A percentile compares a stretch with the other conserved stretches of the same genome.
These are phyloP conservation scores for Rhizodiscina lignyota DNA, from an alignment of 495 filamentous ascomycete species.

Conservation along the genomic window DNA sequence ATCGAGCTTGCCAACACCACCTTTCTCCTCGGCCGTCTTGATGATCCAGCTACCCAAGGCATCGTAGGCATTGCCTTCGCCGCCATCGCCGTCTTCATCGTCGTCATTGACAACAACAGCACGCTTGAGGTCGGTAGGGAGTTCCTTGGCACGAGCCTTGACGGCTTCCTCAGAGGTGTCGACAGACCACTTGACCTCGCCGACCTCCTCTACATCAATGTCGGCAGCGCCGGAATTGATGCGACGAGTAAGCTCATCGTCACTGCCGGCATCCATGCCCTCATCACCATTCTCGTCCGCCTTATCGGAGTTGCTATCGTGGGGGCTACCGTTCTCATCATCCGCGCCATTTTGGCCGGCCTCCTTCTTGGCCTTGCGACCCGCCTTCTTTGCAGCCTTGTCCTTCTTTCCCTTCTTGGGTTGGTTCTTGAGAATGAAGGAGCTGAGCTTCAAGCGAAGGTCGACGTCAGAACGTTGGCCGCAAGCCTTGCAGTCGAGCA, in stretches of 20 bases:
- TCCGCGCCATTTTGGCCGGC: constrained; percentile 44
- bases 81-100: constrained; percentile 69
- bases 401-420: constrained; percentile 95
- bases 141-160: constrained; percentile 78
- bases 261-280: constrained; percentile 61
- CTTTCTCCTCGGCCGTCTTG: constrained; percentile 50
- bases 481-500: constrained; percentile 96
- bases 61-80: constrained; percentile 68
- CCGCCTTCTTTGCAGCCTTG: constrained; percentile 71
- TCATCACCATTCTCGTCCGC: constrained; percentile 57
- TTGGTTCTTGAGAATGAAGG: constrained; percentile 91
- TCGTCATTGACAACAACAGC: constrained; percentile 71
- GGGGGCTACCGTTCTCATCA: constrained; percentile 41
- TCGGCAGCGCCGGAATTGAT: constrained; percentile 71
- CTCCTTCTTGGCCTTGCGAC: constrained; percentile 51
- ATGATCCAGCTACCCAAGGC: constrained; percentile 86
- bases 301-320: constrained; percentile 61
- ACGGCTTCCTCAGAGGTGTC: constrained; percentile 91
- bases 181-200: constrained; percentile 86
- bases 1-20: constrained; percentile 55
- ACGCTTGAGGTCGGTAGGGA: constrained; percentile 81
- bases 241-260: constrained; percentile 80
- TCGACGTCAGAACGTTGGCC: constrained; percentile 85
- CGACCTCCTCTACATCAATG: constrained; percentile 44
- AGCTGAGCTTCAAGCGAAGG: constrained; percentile 84